Percentiles rank a stretch among this genome's conserved stretches.
These are phyloP conservation scores for Triticum turgidum DNA, from an alignment of 176 grass and related monocot genomes.

Conservation along the genomic window DNA sequence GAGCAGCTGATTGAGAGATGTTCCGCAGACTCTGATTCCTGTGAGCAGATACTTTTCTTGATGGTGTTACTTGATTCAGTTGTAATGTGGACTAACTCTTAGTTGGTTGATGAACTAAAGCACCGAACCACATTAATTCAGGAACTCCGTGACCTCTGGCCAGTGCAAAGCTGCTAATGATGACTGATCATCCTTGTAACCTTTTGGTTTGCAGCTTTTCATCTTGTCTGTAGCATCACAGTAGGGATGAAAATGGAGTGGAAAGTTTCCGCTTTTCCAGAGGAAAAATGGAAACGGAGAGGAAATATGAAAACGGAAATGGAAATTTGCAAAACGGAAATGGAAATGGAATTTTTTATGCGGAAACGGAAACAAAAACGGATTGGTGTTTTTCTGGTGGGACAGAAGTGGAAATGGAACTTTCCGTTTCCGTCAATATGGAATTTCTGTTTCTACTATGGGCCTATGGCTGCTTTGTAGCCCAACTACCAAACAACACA, in stretches of 20 bases:
- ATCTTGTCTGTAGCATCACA: neutral
- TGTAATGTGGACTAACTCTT: neutral
- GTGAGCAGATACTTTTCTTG: neutral
- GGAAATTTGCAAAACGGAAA: too few species aligned
- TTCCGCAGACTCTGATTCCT: neutral
- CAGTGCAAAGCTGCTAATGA: neutral
- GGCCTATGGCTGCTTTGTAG: too few species aligned
- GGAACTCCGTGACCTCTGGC: neutral
- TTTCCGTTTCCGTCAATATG: too few species aligned
- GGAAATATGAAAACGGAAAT: too few species aligned
- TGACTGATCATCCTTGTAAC: neutral
- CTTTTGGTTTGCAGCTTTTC: slow-evolving; percentile 3
- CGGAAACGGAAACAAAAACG: too few species aligned
- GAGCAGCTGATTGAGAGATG: neutral
- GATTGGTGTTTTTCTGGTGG: too few species aligned
- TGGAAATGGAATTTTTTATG: too few species aligned
- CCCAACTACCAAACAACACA: too few species aligned
- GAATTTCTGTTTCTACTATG: too few species aligned
- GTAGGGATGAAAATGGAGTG: neutral
- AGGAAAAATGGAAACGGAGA: too few species aligned
- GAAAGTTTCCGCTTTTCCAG: too few species aligned
- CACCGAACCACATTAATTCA: neutral
- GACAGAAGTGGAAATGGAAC: too few species aligned
- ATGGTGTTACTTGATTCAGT: slow-evolving; percentile 10
- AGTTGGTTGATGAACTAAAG: neutral